Base-by-base conservation (phyloP, 768 basidiomycete genomes). In the Suillus paluster region DNA sequence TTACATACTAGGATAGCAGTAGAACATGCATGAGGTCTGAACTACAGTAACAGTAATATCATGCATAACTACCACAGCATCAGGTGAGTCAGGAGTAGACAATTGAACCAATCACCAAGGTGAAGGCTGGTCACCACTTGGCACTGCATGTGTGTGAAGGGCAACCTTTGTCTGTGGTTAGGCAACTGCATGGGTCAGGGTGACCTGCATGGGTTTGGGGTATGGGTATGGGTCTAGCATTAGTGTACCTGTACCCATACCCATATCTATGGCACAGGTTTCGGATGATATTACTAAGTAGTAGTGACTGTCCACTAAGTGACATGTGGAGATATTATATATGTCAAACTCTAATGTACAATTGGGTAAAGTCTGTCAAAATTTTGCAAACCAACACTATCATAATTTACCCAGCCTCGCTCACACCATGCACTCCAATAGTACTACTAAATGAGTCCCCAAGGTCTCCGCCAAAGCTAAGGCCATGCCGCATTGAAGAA, bases 401-500 rank as follows among this genome's bases (percentile, higher is more conserved):
- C 23, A 34, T 36, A 34, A 34, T 33, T 39, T n/a, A 54, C 53
- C 27, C 53, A 54, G 36, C 53, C n/a, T 33, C 33, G n/a, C 53
- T 34, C 17, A 17, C 53, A 54, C 33, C 23, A 33, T 54, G n/a
- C 53, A 33, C 9, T n/a, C 23, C 33, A 33, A 34, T n/a, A n/a
- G n/a, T 19, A 54, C 38, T 33, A n/a, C n/a, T 36, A 54, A 54
- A 39, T 4, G 33, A 54, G 36, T 54, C 23, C 53, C 53, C 12
- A 54, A 54, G 53, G n/a, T 39, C 53, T 54, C 53, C n/a, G 53
- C n/a, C 38, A 33, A 54, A 39, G 41, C 17, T 5, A 54, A 34
- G n/a, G 38, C n/a, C n/a, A n/a, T 19, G 6, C 33, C 53, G 9
- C 33, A n/a, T 54, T 42, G 19, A 42, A 42, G 41, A 42, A 42